Evolutionary conservation across 2,329 filamentous ascomycete species (phyloP), one percentile per base, ranked within the genome.

Genomic region (Colletotrichum sp.): DNA sequence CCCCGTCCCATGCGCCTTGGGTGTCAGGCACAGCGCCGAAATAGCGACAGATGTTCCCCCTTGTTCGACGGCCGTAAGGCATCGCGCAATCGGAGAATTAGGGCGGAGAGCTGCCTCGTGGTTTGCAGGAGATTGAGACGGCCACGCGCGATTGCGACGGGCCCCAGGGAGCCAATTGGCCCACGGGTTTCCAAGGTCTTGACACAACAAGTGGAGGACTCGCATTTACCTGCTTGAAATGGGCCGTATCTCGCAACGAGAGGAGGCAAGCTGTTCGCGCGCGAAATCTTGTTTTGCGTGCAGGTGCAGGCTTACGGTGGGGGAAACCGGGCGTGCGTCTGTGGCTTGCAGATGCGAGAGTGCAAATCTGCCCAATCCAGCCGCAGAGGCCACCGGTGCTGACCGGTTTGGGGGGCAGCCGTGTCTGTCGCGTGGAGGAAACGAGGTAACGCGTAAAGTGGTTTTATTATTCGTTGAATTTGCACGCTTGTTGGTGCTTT

Each of bases 311-410:
- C 71, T 73, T 67, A 68, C 69, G 39, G 71, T 52, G 65, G 74
- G 65, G 60, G 70, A 57, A 71, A 24, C 73, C 63, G 26, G 70
- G 64, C 39, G 57, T 76, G 74, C 71, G 65, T 52, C 44, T 52
- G 49, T 76, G 74, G 74, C 74, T 76, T 75, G 74, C 74, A 76
- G 74, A 76, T 71, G 74, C 74, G 74, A 76, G 71, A 71, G 74
- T 76, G 71, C 64, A 68, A 64, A 72, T 72, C 63, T 76, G 32
- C 69, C 59, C 68, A 67, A 59, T 64, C 32, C 57, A 57, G 32
- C 49, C n/a, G 21, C 59, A 44, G 34, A 52, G 62, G 71, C 62
- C 39, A 32, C 16, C n/a, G 30, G 65, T 24, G 28, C 12, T 39
- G 72, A 34, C 68, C 62, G 57, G 68, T 75, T 66, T 57, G 57